A percentile compares a stretch with the other conserved stretches of the same genome.
These are phyloP conservation scores for Trichoderma aggressivum DNA, from an alignment of 2,329 filamentous ascomycete species.

Conservation along the genomic window DNA sequence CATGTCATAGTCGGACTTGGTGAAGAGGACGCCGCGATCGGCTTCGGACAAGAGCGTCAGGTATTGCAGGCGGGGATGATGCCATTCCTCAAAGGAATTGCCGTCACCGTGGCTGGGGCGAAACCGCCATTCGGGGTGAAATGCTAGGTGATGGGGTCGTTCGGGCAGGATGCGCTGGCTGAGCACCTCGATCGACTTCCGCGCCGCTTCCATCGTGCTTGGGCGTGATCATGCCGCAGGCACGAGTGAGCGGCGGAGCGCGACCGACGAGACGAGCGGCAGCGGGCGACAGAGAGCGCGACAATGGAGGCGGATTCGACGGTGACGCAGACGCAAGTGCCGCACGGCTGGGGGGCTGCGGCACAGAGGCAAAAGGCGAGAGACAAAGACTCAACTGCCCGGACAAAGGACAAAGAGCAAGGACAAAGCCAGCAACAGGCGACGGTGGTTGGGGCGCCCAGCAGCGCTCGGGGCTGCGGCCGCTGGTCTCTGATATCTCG, in stretches of 20 bases:
- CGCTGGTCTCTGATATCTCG: background rate
- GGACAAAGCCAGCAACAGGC: background rate
- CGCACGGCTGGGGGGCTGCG: background rate
- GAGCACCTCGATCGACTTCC: constrained; percentile 53
- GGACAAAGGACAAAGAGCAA: background rate
- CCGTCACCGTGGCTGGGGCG: constrained; percentile 40
- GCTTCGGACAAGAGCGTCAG: constrained; percentile 55
- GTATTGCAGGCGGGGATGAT: constrained; percentile 51
- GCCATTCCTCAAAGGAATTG: constrained; percentile 47
- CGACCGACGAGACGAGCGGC: constrained; percentile 23
- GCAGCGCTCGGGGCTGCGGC: background rate
- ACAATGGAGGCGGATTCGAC: constrained; percentile 22
- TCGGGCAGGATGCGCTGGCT: constrained; percentile 51
- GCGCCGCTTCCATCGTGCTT: constrained; percentile 57
- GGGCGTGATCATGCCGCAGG: constrained; percentile 37
- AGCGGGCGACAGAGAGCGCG: constrained; percentile 14
- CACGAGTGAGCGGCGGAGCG: constrained; percentile 27
- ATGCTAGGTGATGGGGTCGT: constrained; percentile 52
- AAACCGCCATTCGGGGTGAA: constrained; percentile 47
- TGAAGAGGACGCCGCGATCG: constrained; percentile 56
- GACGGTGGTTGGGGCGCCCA: background rate
- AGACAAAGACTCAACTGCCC: background rate
- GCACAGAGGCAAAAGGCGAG: background rate
- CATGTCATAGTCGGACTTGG: constrained; percentile 56
- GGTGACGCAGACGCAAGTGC: background rate